phyloP scores from a whole-genome alignment of 2,329 filamentous ascomycete species.

The Hypoxylon sp. region DNA sequence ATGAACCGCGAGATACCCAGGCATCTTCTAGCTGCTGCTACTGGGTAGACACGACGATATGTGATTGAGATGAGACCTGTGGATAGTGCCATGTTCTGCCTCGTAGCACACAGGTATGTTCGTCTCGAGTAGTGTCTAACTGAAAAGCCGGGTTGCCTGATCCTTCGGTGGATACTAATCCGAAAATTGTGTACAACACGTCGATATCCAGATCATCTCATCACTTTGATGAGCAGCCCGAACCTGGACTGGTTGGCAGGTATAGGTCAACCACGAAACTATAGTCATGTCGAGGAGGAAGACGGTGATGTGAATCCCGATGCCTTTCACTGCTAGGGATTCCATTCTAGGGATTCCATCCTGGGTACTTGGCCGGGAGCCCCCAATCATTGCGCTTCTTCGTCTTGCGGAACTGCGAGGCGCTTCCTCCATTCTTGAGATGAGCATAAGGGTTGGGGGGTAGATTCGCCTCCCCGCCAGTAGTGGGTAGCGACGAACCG shows the following conservation, averaged over 20 bases:
- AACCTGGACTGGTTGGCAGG: not conserved
- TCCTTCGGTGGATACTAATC: slow-evolving; percentile 26
- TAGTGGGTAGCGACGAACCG: slow-evolving; percentile 41
- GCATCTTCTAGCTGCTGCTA: slow-evolving; percentile 10
- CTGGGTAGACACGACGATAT: slow-evolving; percentile 7
- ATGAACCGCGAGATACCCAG: slow-evolving; percentile 1
- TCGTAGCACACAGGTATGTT: not conserved
- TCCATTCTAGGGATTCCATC: slow-evolving; percentile 52
- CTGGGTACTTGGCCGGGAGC: slow-evolving; percentile 47
- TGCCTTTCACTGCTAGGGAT: too few relatives aligned
- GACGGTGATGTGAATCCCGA: slow-evolving; percentile 23
- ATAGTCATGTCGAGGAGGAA: slow-evolving; percentile 4
- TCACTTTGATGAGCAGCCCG: slow-evolving; percentile 37
- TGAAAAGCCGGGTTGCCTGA: slow-evolving; percentile 8
- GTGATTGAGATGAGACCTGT: slow-evolving; percentile 1
- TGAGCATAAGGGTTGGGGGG: slow-evolving; percentile 48
- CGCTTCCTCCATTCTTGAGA: slow-evolving; percentile 33
- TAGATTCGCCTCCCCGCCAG: slow-evolving; percentile 41
- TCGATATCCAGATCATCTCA: slow-evolving; percentile 5
- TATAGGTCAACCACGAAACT: not conserved
- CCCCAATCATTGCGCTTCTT: slow-evolving; percentile 32
- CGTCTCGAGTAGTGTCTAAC: slow-evolving; percentile 7
- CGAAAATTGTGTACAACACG: slow-evolving; percentile 9
- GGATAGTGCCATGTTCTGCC: not conserved
- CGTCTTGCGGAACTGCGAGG: slow-evolving; percentile 18